phyloP scores from a whole-genome alignment of 176 grass and related monocot species.

The Musa beccarii region DNA sequence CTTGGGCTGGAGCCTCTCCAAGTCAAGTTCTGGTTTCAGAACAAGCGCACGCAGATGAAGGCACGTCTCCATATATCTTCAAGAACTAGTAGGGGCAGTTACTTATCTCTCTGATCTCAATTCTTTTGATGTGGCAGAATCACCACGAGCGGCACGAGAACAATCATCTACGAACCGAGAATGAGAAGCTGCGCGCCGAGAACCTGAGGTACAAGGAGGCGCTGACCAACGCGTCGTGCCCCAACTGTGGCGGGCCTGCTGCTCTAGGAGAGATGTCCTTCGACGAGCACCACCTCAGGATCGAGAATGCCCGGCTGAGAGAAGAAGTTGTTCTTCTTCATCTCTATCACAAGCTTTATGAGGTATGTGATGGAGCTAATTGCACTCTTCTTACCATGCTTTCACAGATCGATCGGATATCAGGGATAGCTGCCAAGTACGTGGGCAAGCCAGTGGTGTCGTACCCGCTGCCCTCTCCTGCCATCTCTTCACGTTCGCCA shows the following conservation, averaged over 20 bases:
- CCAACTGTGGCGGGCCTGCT: conserved; percentile 57
- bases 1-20: conserved; percentile 69
- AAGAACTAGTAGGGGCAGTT: background rate
- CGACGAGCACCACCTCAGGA: conserved; percentile 70
- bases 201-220: conserved; percentile 75
- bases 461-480: conserved; percentile 65
- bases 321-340: conserved; percentile 31
- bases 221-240: conserved; percentile 65
- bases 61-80: conserved; percentile 7
- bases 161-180: conserved; percentile 46
- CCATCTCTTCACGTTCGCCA: conserved; percentile 31
- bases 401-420: conserved; percentile 83
- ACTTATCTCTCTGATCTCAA: too few species aligned
- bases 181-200: conserved; percentile 64
- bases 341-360: too few species aligned
- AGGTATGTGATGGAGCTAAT: background rate
- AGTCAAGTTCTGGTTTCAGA: conserved; percentile 91
- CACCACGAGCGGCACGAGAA: conserved; percentile 72
- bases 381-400: background rate
- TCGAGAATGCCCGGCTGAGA: conserved; percentile 51
- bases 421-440: conserved; percentile 90
- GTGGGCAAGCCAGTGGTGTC: conserved; percentile 82
- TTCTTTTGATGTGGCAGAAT: conserved; percentile 22
- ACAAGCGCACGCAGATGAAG: conserved; percentile 82
- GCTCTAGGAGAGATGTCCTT: conserved; percentile 77